Evolutionary conservation across 441 rosid species (phyloP), one percentile per base, ranked within the genome.

Genomic region (Flueggea neowawraea): DNA sequence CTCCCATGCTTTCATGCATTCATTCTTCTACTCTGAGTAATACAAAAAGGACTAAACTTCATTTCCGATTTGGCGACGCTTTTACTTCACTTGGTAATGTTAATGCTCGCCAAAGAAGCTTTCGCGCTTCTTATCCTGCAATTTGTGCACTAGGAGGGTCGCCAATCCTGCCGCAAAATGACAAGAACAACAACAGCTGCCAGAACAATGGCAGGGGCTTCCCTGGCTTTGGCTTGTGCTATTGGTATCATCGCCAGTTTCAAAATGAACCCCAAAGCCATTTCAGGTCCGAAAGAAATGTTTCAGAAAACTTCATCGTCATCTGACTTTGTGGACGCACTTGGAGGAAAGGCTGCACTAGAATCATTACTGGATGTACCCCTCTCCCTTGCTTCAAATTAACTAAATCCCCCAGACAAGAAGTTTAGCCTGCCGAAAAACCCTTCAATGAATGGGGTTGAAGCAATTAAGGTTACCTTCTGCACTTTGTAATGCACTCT

Each of bases 321-420:
- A 16, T 1, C 14, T 4, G 50, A 41, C 22, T 22, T 22, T 22
- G 28, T 22, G 28, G 17, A 69, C 39, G 71, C 77, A 63, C 16
- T 75, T 47, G 78, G 78, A 10, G 83, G 78, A 53, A 79, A 72
- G 60, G 56, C 52, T 9, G 89, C 89, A 13, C 63, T 88, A 3
- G 49, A 66, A 33, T 88, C 91, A 15, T 78, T 88, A 70, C 69
- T 87, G 64, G 84, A 83, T 31, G 77, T 80, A 28, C 72, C 75
- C 39, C 67, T 71, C 39, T 39, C 31, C 65, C 70, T 83, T 41
- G 73, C 82, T 63, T 81, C 89, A 1, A 70, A 62, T 52, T 57
- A 77, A 44, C 11, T 9, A 15, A 56, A 50, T 32, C 75, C 70
- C 4, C 52, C 70, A 11, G 12, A 22, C 31, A 6, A 12, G 36